phyloP scores from a whole-genome alignment of 1,284 basidiomycete species.

The Rhodotorula glutinis region DNA sequence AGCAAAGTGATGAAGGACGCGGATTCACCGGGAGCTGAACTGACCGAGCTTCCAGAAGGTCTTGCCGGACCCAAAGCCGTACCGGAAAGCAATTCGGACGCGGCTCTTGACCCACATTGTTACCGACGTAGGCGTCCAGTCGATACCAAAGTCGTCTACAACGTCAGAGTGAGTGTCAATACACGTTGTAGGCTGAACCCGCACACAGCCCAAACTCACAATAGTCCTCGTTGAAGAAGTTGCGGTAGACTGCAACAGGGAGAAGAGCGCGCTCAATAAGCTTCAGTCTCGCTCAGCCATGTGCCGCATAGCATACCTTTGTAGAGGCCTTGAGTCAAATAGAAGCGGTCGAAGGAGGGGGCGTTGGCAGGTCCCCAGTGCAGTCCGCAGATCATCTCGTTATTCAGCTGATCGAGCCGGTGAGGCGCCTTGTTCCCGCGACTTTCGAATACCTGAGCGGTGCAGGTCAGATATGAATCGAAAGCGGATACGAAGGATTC shows the following conservation, averaged over 20 bases:
- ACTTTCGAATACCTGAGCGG: slow-evolving; percentile 15
- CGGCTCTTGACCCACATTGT: slow-evolving; percentile 27
- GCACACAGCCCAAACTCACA: not conserved
- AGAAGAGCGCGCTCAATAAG: not conserved
- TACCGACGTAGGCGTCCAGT: slow-evolving; percentile 24
- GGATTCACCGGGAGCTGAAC: no score
- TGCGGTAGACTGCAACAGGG: slow-evolving; percentile 21
- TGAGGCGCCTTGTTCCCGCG: slow-evolving; percentile 23
- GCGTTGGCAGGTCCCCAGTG: slow-evolving; percentile 21
- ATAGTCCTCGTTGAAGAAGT: slow-evolving; percentile 25
- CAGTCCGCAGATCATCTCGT: slow-evolving; percentile 20
- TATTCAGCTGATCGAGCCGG: slow-evolving; percentile 28
- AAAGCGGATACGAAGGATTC: no score
- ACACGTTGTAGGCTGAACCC: no score
- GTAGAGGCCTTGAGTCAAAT: slow-evolving; percentile 22
- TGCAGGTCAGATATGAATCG: no score
- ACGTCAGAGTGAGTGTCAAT: not conserved
- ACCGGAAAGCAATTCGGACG: slow-evolving; percentile 27
- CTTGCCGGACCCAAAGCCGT: slow-evolving; percentile 21
- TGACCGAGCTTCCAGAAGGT: slow-evolving; percentile 24
- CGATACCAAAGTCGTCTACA: slow-evolving; percentile 26
- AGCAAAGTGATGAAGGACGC: no score
- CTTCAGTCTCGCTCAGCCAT: not conserved
- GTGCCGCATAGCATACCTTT: slow-evolving; percentile 2
- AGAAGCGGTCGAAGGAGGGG: slow-evolving; percentile 21